These are phyloP conservation scores for Boletus pseudo-olivaceus DNA, from an alignment of 768 basidiomycete species.

Conservation along the genomic window DNA sequence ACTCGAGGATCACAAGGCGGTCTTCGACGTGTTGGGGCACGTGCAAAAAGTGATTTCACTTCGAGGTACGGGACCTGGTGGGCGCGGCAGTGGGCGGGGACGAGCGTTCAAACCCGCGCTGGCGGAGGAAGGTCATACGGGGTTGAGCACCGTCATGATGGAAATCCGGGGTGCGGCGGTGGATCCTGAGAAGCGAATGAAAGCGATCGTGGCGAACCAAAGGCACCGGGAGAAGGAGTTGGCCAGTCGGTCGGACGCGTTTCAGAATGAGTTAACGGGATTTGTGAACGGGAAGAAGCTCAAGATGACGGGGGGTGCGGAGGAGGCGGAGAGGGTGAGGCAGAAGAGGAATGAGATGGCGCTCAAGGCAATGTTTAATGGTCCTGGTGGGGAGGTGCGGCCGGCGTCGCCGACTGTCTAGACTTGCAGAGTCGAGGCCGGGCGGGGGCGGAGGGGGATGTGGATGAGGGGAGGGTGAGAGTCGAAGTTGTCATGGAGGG, in stretches of 20 bases:
- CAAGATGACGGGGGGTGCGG: conserved; percentile 93
- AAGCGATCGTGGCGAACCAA: conserved; percentile 90
- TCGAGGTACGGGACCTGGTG: conserved; percentile 46
- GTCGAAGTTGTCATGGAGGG: background rate
- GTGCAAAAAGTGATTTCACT: conserved; percentile 85
- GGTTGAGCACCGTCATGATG: conserved; percentile 77
- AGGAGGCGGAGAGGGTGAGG: conserved; percentile 84
- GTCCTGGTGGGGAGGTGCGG: conserved; percentile 11
- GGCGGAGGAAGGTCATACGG: conserved; percentile 63
- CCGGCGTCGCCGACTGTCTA: conserved; percentile 8
- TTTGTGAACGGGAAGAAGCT: conserved; percentile 88
- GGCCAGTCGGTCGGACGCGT: conserved; percentile 70
- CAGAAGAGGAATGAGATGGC: conserved; percentile 82
- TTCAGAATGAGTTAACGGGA: conserved; percentile 77
- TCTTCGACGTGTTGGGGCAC: conserved; percentile 80
- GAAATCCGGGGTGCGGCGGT: conserved; percentile 82
- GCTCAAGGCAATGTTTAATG: conserved; percentile 83
- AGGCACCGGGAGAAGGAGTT: conserved; percentile 75
- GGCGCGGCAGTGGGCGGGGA: conserved; percentile 36
- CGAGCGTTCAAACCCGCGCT: conserved; percentile 59
- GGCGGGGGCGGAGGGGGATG: background rate
- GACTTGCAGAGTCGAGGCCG: background rate
- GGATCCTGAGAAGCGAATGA: conserved; percentile 81
- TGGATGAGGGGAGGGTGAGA: background rate
- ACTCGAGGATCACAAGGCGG: conserved; percentile 89